Conservation (phyloP, 2,329 filamentous ascomycete genomes). For the Colletotrichum euphorbiae region DNA sequence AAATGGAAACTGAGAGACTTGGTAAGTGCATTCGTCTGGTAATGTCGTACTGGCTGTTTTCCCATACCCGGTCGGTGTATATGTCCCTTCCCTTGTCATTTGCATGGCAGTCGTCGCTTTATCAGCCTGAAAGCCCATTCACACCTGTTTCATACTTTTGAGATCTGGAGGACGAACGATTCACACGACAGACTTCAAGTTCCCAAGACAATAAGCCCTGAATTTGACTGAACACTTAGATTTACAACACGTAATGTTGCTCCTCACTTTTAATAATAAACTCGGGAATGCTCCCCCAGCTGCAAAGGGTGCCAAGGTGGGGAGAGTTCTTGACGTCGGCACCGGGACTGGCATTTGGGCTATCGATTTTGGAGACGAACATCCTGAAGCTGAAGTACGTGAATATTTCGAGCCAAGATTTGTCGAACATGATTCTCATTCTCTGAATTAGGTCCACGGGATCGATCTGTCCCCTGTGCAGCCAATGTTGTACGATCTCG, state of each 20-base stretch:
- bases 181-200: too few species aligned
- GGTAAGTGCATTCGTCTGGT: neutral
- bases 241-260: slow-evolving; percentile 10
- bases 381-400: slow-evolving; percentile 44
- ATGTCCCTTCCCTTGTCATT: too few species aligned
- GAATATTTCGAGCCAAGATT: neutral
- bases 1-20: slow-evolving; percentile 17
- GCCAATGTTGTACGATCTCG: slow-evolving; percentile 44
- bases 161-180: too few species aligned
- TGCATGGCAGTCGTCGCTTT: too few species aligned
- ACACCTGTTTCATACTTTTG: too few species aligned
- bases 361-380: slow-evolving; percentile 49
- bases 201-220: too few species aligned
- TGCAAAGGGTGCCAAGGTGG: slow-evolving; percentile 1
- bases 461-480: slow-evolving; percentile 45
- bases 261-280: neutral
- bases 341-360: slow-evolving; percentile 7
- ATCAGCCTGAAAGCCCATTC: too few species aligned
- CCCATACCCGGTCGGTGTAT: too few species aligned
- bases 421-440: neutral
- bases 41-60: neutral
- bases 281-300: slow-evolving; percentile 7
- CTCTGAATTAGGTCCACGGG: slow-evolving; percentile 46
- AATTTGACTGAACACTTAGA: neutral
- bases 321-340: slow-evolving; percentile 43